phyloP scores from a whole-genome alignment of 2,329 filamentous ascomycete genomes.

The Paecilomyces variotii region DNA sequence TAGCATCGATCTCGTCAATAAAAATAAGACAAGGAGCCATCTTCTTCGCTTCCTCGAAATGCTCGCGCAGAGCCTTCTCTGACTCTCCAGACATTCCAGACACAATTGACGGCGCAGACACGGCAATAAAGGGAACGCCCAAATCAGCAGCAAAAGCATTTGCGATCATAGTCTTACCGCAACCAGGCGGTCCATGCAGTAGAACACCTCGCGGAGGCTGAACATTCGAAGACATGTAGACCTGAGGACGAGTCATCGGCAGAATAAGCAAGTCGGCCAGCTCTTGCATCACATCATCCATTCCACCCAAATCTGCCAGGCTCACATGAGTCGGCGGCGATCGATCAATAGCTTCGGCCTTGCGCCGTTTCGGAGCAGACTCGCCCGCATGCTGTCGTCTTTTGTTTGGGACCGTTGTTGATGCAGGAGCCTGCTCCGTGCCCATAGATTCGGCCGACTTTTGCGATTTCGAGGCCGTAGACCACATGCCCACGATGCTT shows the following conservation, averaged over 20 bases:
- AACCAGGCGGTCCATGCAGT: conserved; percentile 75
- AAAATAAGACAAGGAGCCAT: conserved; percentile 85
- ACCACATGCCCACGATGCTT: conserved; percentile 55
- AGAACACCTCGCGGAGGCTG: conserved; percentile 67
- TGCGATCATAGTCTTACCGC: conserved; percentile 78
- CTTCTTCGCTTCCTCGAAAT: conserved; percentile 80
- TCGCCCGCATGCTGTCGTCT: conserved; percentile 58
- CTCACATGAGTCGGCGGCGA: conserved; percentile 60
- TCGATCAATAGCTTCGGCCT: conserved; percentile 50
- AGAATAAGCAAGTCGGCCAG: conserved; percentile 64
- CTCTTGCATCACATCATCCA: conserved; percentile 62
- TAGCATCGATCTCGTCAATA: conserved; percentile 85
- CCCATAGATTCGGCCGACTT: conserved; percentile 18
- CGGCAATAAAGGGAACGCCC: conserved; percentile 68
- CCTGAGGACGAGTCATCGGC: conserved; percentile 60
- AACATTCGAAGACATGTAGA: conserved; percentile 57
- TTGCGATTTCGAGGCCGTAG: conserved; percentile 29
- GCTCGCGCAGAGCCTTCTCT: conserved; percentile 74
- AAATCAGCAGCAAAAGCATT: conserved; percentile 70
- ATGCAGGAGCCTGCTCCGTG: conserved; percentile 14
- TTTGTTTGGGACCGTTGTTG: conserved; percentile 36
- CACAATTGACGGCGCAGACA: conserved; percentile 74
- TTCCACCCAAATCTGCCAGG: conserved; percentile 66
- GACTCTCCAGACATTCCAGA: conserved; percentile 85
- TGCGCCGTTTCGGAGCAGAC: conserved; percentile 58